These are phyloP conservation scores for Protomyces gravidus DNA, from an alignment of 1,139 yeast genomes.

Conservation along the genomic window DNA sequence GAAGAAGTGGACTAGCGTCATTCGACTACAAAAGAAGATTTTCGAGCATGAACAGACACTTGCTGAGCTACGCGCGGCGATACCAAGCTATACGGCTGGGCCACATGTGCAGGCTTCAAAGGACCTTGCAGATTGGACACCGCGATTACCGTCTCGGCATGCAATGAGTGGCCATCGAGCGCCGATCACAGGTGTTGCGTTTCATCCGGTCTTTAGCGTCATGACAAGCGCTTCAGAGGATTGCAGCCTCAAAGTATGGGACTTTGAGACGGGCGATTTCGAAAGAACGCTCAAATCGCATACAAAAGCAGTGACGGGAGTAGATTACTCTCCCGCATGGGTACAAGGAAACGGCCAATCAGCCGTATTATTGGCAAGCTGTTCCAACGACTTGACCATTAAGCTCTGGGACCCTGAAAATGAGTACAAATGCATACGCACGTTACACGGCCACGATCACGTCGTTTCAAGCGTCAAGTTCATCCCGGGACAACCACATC, in stretches of 20 bases:
- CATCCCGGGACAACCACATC: constrained; percentile 45
- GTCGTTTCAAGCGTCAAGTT: constrained; percentile 66
- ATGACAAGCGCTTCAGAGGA: constrained; percentile 68
- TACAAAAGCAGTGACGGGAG: constrained; percentile 60
- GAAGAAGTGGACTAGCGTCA: constrained; percentile 84
- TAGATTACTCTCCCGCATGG: constrained; percentile 46
- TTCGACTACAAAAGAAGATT: constrained; percentile 70
- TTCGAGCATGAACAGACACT: constrained; percentile 24
- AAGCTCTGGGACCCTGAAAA: constrained; percentile 63
- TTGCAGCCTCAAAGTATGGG: constrained; percentile 74
- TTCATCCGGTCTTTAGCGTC: constrained; percentile 70
- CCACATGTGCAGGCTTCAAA: constrained; percentile 9
- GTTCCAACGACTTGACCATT: constrained; percentile 70
- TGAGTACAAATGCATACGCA: constrained; percentile 54
- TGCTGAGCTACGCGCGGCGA: constrained; percentile 8
- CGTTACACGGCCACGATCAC: constrained; percentile 86
- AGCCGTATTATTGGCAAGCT: constrained; percentile 46
- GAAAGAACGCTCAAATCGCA: constrained; percentile 70
- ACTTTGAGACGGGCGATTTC: constrained; percentile 64
- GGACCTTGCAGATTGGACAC: constrained; percentile 59
- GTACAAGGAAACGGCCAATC: constrained; percentile 31
- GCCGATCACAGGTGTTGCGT: constrained; percentile 58
- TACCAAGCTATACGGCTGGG: constrained; percentile 28
- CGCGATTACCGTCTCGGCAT: constrained; percentile 48
- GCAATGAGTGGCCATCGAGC: constrained; percentile 56